A percentile compares a stretch with the other conserved stretches of the same genome.
Evolutionary conservation across 495 filamentous ascomycete genomes (phyloP).

Genomic region (Saxophila tyrrhenica): DNA sequence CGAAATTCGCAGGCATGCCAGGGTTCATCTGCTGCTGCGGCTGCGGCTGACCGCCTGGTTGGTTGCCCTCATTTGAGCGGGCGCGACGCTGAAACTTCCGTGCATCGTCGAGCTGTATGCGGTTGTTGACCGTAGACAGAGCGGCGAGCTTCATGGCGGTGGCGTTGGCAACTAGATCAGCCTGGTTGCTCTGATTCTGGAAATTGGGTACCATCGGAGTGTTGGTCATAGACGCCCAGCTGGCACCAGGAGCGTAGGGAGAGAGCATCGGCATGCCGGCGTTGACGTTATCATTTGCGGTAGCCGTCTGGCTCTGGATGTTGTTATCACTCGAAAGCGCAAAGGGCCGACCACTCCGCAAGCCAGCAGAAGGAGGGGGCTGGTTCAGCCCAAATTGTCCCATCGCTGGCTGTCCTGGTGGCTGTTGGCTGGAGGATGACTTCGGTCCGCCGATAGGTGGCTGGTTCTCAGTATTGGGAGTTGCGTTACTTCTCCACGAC

Average conservation of each 20-base stretch:
- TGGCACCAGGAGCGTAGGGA: constrained; percentile 75
- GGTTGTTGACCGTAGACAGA: constrained; percentile 93
- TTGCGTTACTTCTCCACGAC: constrained; percentile 27
- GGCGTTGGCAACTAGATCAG: constrained; percentile 97
- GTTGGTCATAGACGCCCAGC: constrained; percentile 98
- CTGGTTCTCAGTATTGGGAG: constrained; percentile 31
- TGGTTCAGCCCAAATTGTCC: constrained; percentile 82
- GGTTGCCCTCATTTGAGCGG: constrained; percentile 76
- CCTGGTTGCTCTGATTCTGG: constrained; percentile 51
- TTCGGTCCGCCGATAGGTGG: constrained; percentile 64
- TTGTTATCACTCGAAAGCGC: constrained; percentile 53
- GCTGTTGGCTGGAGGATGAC: constrained; percentile 73
- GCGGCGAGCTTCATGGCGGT: constrained; percentile 98
- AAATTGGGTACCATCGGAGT: constrained; percentile 92
- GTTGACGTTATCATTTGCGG: constrained; percentile 43
- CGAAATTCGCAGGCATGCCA: constrained; percentile 53
- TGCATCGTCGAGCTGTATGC: constrained; percentile 90
- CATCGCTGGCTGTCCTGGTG: constrained; percentile 56
- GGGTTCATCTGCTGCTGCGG: constrained; percentile 22
- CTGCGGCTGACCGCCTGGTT: constrained; percentile 32
- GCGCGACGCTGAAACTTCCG: constrained; percentile 76
- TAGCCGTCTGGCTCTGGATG: constrained; percentile 74
- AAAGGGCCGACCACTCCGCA: constrained; percentile 67
- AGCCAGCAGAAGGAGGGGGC: constrained; percentile 55
- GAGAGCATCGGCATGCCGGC: constrained; percentile 73